phyloP scores from a whole-genome alignment of 2,329 filamentous ascomycete genomes.

The Scedosporium dehoogii region DNA sequence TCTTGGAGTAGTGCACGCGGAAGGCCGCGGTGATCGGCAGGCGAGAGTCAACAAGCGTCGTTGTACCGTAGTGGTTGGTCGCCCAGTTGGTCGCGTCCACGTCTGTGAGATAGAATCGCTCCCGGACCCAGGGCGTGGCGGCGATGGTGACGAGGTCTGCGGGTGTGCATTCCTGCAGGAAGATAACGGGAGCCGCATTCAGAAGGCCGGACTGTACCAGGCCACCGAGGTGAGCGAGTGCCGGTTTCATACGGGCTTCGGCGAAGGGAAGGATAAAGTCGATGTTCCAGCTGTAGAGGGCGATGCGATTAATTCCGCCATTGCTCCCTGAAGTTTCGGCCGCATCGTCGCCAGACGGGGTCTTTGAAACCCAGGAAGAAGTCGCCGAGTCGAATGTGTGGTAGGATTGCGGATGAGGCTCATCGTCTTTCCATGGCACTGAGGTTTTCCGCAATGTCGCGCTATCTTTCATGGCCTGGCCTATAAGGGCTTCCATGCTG shows the following conservation, averaged over 20 bases:
- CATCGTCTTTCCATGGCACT: constrained; percentile 11
- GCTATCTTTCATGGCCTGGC: constrained; percentile 1
- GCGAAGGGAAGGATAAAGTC: constrained; percentile 24
- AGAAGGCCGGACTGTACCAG: constrained; percentile 6
- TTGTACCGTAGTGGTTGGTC: constrained; percentile 38
- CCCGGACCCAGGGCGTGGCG: constrained; percentile 33
- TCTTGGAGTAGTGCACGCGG: constrained; percentile 38
- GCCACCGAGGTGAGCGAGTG: constrained; percentile 18
- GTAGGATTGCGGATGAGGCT: constrained; percentile 13
- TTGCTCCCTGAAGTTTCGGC: neutral
- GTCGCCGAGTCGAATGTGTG: constrained; percentile 9
- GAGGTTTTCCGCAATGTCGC: constrained; percentile 8
- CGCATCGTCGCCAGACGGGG: constrained; percentile 5
- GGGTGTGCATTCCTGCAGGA: constrained; percentile 41
- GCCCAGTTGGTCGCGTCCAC: constrained; percentile 31
- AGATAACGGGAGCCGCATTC: constrained; percentile 27
- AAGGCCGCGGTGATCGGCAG: constrained; percentile 34
- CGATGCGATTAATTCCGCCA: constrained; percentile 15
- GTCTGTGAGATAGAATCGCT: constrained; percentile 39
- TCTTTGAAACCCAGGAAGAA: constrained; percentile 8
- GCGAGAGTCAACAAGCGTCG: constrained; percentile 37
- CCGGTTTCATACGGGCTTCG: constrained; percentile 21
- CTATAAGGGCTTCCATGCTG: constrained; percentile 4
- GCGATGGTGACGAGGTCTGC: constrained; percentile 34
- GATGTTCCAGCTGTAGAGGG: constrained; percentile 25